Base-by-base conservation (phyloP, 139 green algal genomes). In the Desmodesmus armatus region DNA sequence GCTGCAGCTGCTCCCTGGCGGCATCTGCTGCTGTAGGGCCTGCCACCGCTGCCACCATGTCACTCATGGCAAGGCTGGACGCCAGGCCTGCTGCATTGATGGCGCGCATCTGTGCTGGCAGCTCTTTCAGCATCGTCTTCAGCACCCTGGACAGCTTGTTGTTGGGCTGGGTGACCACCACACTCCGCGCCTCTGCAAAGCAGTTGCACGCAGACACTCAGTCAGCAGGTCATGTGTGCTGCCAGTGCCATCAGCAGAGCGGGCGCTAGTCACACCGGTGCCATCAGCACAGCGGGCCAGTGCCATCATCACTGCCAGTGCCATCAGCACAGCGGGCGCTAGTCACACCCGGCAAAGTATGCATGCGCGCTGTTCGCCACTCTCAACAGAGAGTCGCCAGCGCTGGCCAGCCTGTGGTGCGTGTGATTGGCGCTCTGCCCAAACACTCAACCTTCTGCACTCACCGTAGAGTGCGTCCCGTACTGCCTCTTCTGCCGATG, bases 121-220 rank as follows among this genome's bases (percentile, higher is more conserved):
- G 78, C 80, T 94, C 87, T 65, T 44, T 43, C 35, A 94, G 84
- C 58, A 94, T 82, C 25, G 37, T 62, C 82, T 92, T 92, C 9
- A 94, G 85, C 65, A 93, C 65, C 33, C 91, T 85, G 27, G 65
- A 87, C 23, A 92, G 86, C 60, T 89, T 90, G 85, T 93, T 92
- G 91, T 93, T 88, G 27, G 90, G 88, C 62, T 89, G 88, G 0
- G 91, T 92, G 27, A 94, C 55, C 33, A 88, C 90, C n/a, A 87
- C 78, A 39, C 81, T 72, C 3, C 91, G 85, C 1, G 88, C 88
- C 58, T 91, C 91, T 94, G 91, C 49, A 60, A 5, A 21, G 40
- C 33, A 31, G 31, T 13, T 37, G 6, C 31, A 2, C 0, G 31
- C 39, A 79, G 71, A 6, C 27, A 23, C 41, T n/a, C n/a, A n/a